Percentiles rank a stretch among this genome's conserved stretches.
These are phyloP conservation scores for Phialophora chinensis DNA, from an alignment of 2,329 filamentous ascomycete species.

Conservation along the genomic window DNA sequence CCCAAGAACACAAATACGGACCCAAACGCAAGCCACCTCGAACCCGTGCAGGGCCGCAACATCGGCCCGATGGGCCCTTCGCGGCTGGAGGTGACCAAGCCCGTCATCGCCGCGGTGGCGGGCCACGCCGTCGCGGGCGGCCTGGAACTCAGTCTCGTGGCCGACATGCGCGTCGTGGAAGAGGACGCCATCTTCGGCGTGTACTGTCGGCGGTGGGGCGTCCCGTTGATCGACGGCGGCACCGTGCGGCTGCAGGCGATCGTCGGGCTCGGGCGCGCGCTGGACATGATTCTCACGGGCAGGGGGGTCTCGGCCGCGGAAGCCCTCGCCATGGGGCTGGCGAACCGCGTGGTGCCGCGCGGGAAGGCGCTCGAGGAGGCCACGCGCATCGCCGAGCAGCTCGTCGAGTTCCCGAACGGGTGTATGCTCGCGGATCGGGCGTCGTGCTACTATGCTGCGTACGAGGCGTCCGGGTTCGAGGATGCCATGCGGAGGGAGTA, in stretches of 20 bases:
- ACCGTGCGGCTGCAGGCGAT: conserved; percentile 60
- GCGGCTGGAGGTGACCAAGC: conserved; percentile 57
- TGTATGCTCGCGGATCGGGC: conserved; percentile 60
- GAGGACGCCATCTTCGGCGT: conserved; percentile 62
- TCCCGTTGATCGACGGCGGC: conserved; percentile 60
- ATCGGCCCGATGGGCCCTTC: conserved; percentile 61
- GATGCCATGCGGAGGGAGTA: conserved; percentile 60
- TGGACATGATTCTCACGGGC: conserved; percentile 65
- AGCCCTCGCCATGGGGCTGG: conserved; percentile 59
- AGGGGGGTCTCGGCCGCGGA: conserved; percentile 57
- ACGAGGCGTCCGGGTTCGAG: conserved; percentile 55
- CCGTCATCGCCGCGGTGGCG: conserved; percentile 58
- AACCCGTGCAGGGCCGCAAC: conserved; percentile 47
- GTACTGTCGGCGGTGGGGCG: conserved; percentile 61
- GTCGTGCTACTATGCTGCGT: conserved; percentile 58
- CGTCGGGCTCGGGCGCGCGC: conserved; percentile 59
- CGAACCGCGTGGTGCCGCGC: conserved; percentile 59
- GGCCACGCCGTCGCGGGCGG: conserved; percentile 63
- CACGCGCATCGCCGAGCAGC: conserved; percentile 52
- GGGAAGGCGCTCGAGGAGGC: conserved; percentile 59
- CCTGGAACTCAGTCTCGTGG: conserved; percentile 60
- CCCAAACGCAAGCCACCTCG: conserved; percentile 33
- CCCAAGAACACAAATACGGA: not conserved
- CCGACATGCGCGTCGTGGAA: conserved; percentile 61
- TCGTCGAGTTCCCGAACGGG: conserved; percentile 58